A percentile compares a stretch with the other conserved stretches of the same genome.
phyloP scores from a whole-genome alignment of 2,329 filamentous ascomycete species.

The Ophiostoma populinum region DNA sequence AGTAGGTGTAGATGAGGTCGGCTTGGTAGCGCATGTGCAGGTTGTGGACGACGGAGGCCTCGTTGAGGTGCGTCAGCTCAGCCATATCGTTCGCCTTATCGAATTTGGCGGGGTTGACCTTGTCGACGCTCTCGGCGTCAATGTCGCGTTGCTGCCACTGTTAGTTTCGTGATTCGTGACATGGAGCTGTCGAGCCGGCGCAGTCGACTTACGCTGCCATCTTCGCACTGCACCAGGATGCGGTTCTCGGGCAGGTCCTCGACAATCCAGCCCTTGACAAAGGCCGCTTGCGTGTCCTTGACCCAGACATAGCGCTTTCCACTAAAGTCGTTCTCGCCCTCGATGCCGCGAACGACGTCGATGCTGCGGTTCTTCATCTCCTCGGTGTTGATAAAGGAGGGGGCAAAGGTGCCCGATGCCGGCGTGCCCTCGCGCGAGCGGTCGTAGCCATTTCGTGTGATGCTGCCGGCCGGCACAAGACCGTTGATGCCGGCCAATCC shows the following conservation, averaged over 20 bases:
- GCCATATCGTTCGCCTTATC: constrained; percentile 99
- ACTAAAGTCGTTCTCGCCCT: constrained; percentile 97
- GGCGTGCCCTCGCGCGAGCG: constrained; percentile 50
- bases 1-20: constrained; percentile 96
- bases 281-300: constrained; percentile 69
- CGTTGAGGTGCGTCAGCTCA: constrained; percentile 92
- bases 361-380: constrained; percentile 39
- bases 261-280: constrained; percentile 82
- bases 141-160: constrained; percentile 61
- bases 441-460: constrained; percentile 25
- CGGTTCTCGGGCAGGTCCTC: constrained; percentile 55
- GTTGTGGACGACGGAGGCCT: constrained; percentile 95
- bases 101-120: constrained; percentile 98
- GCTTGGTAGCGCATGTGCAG: constrained; percentile 87
- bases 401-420: constrained; percentile 73
- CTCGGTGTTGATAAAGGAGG: constrained; percentile 85
- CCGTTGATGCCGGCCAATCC: neutral
- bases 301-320: constrained; percentile 98
- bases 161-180: constrained; percentile 7
- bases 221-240: constrained; percentile 80
- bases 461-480: constrained; percentile 10
- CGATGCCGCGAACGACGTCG: constrained; percentile 53
- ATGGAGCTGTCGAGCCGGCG: neutral
- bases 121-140: constrained; percentile 77
- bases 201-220: constrained; percentile 52